These are phyloP conservation scores for Cyberlindnera meyerae DNA, from an alignment of 805 yeast species.

Conservation along the genomic window DNA sequence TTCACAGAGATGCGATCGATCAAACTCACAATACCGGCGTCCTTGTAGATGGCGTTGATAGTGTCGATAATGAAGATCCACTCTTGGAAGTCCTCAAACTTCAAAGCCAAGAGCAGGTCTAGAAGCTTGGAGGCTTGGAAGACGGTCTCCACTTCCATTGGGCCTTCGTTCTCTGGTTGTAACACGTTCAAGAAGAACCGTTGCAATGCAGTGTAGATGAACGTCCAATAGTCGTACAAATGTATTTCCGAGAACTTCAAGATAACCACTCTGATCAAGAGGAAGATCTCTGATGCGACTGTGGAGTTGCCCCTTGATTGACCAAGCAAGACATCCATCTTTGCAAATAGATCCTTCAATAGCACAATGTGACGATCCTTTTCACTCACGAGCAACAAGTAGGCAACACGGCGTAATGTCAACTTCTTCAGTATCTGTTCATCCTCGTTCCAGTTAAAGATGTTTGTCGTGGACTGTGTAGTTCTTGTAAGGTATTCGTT, in stretches of 20 bases:
- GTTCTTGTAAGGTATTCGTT: constrained; percentile 40
- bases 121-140: constrained; percentile 70
- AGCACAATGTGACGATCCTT: constrained; percentile 48
- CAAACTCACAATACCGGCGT: constrained; percentile 24
- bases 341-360: constrained; percentile 42
- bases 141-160: constrained; percentile 37
- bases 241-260: constrained; percentile 60
- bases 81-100: constrained; percentile 77
- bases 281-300: constrained; percentile 40
- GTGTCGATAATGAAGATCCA: constrained; percentile 83
- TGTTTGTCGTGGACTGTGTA: constrained; percentile 45
- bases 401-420: constrained; percentile 59
- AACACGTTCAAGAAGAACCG: constrained; percentile 40
- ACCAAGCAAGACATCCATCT: constrained; percentile 37
- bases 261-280: constrained; percentile 60
- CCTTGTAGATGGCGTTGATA: constrained; percentile 49
- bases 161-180: constrained; percentile 24
- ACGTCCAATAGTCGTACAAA: constrained; percentile 64
- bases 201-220: constrained; percentile 58
- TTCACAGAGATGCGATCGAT: constrained; percentile 22
- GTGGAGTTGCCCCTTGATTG: constrained; percentile 30
- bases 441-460: constrained; percentile 65
- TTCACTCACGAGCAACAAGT: constrained; percentile 57
- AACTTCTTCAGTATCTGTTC: constrained; percentile 50
- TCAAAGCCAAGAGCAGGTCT: constrained; percentile 64